Evolutionary conservation across 2,329 filamentous ascomycete species (phyloP).

Genomic region (Cordyceps sp.): DNA sequence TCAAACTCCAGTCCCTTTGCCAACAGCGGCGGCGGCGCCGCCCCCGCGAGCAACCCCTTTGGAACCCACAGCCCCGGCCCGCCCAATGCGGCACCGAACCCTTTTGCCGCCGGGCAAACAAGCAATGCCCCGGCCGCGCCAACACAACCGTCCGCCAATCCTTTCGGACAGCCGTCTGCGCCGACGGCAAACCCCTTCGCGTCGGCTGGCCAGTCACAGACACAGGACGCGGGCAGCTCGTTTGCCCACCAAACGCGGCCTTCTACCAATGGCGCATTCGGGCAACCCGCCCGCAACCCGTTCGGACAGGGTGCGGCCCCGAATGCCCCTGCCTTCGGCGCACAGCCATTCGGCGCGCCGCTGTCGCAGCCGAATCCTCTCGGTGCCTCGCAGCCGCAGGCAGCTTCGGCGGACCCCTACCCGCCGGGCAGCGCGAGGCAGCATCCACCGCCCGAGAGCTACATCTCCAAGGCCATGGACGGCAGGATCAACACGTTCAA

Average conservation of each 20-base stretch:
- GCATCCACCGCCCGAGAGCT: slow-evolving; percentile 26
- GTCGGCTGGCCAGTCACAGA: slow-evolving; percentile 5
- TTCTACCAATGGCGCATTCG: slow-evolving; percentile 4
- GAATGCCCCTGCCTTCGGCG: slow-evolving; percentile 7
- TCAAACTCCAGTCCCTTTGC: slow-evolving; percentile 11
- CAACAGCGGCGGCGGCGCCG: slow-evolving; percentile 4
- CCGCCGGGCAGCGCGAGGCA: slow-evolving; percentile 24
- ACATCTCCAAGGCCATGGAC: slow-evolving; percentile 23
- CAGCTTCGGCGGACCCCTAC: slow-evolving; percentile 19
- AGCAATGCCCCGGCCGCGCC: too few relatives aligned
- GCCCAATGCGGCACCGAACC: slow-evolving; percentile 4
- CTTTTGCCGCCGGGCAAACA: too few relatives aligned
- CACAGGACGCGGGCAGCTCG: slow-evolving; percentile 8
- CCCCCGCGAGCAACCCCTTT: slow-evolving; percentile 12
- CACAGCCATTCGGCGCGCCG: slow-evolving; percentile 6
- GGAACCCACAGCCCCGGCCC: slow-evolving; percentile 6
- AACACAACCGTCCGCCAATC: neutral
- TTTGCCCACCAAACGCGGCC: slow-evolving; percentile 11
- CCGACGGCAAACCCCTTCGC: slow-evolving; percentile 13
- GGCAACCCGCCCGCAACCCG: slow-evolving; percentile 2
- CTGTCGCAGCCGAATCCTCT: slow-evolving; percentile 12
- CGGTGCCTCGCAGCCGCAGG: slow-evolving; percentile 4
- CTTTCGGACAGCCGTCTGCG: slow-evolving; percentile 12
- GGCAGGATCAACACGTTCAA: slow-evolving; percentile 42
- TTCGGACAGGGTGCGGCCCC: slow-evolving; percentile 2